Percentiles rank a stretch among this genome's conserved stretches.
These are phyloP conservation scores for Oryza australiensis DNA, from an alignment of 176 grass and related monocot genomes.

Conservation along the genomic window DNA sequence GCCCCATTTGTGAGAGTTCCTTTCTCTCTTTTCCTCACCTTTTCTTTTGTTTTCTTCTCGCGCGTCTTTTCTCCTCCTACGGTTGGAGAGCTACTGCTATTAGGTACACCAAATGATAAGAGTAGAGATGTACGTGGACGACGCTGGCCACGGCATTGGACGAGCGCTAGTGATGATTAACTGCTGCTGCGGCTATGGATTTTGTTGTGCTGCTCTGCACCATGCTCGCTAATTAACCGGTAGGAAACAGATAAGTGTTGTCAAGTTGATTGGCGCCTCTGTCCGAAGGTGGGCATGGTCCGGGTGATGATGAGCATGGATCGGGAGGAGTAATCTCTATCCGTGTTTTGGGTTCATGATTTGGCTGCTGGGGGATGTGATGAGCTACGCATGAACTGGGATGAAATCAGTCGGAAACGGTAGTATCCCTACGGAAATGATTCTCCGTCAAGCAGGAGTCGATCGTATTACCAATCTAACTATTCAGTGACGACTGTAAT, in stretches of 20 bases:
- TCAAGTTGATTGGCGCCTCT: not conserved
- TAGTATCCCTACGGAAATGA: no score
- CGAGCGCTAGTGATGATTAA: not conserved
- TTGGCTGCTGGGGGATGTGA: not conserved
- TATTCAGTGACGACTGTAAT: no score
- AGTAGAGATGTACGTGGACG: not conserved
- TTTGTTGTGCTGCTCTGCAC: not conserved
- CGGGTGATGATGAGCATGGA: not conserved
- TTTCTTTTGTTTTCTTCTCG: constrained; percentile 5
- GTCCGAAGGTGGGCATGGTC: not conserved
- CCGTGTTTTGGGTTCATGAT: not conserved
- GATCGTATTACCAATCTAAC: no score
- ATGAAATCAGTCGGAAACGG: no score
- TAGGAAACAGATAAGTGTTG: not conserved
- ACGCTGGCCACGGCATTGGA: constrained; percentile 14
- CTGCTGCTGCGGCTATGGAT: not conserved
- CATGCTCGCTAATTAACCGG: not conserved
- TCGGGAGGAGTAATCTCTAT: not conserved
- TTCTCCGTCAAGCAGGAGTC: no score
- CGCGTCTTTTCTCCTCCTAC: not conserved
- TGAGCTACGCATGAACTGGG: not conserved
- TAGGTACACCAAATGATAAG: constrained; percentile 37
- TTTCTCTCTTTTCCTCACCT: not conserved
- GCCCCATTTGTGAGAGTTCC: not conserved
- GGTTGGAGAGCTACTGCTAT: not conserved